These are phyloP conservation scores for Ambrosia artemisiifolia DNA, from an alignment of 129 eudicot genomes.

Conservation along the genomic window DNA sequence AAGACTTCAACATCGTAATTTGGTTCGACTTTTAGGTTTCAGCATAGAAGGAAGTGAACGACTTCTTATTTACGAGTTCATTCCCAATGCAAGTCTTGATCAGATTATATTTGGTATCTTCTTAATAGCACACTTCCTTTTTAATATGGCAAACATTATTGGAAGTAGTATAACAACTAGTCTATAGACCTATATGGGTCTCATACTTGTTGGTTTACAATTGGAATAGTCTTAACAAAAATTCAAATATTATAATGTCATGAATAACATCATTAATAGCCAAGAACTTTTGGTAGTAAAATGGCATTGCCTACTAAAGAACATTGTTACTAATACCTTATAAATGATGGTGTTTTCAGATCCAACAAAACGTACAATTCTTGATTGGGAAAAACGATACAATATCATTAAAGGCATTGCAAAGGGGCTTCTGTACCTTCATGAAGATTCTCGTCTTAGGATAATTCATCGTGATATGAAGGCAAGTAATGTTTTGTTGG, in stretches of 20 bases:
- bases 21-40: neutral
- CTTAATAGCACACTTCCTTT: neutral
- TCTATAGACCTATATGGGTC: neutral
- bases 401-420: slow-evolving; percentile 8
- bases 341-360: neutral
- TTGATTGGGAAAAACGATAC: slow-evolving; percentile 13
- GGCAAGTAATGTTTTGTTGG: slow-evolving; percentile 2
- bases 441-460: neutral
- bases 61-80: slow-evolving; percentile 5
- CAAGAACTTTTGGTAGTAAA: neutral
- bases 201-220: neutral
- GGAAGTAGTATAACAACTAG: neutral
- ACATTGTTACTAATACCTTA: neutral
- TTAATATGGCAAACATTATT: neutral
- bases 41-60: slow-evolving; percentile 9
- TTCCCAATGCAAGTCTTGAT: slow-evolving; percentile 4
- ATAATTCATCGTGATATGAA: slow-evolving; percentile 14
- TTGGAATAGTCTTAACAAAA: neutral
- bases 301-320: neutral
- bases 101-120: slow-evolving; percentile 3
- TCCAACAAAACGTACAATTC: neutral
- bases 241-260: neutral
- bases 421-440: slow-evolving; percentile 14
- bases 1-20: slow-evolving; percentile 8
- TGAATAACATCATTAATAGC: neutral